Evolutionary conservation across 73 alveolate species (phyloP).

Genomic region (Tetrahymena borealis): DNA sequence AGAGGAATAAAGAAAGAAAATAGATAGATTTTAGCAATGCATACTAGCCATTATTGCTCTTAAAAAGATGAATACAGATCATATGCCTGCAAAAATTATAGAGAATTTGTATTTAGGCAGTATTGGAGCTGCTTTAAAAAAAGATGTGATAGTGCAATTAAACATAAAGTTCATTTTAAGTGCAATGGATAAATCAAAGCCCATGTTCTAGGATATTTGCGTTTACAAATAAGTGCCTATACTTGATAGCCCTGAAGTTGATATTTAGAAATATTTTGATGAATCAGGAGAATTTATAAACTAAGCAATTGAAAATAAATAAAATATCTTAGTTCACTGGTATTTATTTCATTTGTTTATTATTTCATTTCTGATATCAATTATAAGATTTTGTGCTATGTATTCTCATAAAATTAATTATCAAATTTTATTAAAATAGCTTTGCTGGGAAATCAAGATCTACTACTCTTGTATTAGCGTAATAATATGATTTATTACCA

Average conservation of each 20-base stretch:
- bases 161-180: conserved; percentile 59
- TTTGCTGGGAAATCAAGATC: conserved; percentile 56
- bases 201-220: conserved; percentile 54
- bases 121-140: conserved; percentile 56
- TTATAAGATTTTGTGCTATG: no score
- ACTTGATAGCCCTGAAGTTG: conserved; percentile 48
- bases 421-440: background rate
- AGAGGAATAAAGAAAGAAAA: background rate
- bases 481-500: background rate
- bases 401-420: background rate
- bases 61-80: conserved; percentile 51
- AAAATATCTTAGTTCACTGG: conserved; percentile 59
- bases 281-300: conserved; percentile 48
- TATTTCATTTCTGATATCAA: no score
- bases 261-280: conserved; percentile 34
- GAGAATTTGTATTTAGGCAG: conserved; percentile 52
- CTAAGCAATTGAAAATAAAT: conserved; percentile 17
- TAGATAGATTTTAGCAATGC: background rate
- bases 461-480: conserved; percentile 27
- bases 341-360: background rate
- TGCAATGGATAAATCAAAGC: conserved; percentile 59
- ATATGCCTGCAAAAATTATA: conserved; percentile 52
- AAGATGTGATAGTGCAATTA: conserved; percentile 25
- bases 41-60: conserved; percentile 32
- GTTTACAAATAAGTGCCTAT: conserved; percentile 33